These are phyloP conservation scores for Exophiala sideris DNA, from an alignment of 2,329 filamentous ascomycete species.

Conservation along the genomic window DNA sequence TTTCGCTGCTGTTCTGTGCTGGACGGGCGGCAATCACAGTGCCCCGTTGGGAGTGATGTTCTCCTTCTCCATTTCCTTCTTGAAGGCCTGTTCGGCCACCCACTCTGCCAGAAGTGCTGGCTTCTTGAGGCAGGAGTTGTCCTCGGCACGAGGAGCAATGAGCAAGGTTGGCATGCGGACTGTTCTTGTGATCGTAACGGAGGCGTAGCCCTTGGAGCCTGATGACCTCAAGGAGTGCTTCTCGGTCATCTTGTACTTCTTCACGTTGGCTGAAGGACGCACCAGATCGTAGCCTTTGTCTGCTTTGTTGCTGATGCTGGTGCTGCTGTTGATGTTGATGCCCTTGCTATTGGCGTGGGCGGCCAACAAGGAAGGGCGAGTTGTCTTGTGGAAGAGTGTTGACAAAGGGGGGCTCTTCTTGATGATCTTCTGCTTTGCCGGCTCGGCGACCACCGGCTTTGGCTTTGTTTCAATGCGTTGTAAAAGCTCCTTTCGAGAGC, in stretches of 20 bases:
- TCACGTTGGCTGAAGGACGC: neutral
- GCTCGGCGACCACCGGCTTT: neutral
- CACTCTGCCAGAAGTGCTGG: neutral
- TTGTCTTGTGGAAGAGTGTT: neutral
- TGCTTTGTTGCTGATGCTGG: neutral
- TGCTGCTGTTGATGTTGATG: neutral
- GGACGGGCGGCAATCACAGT: neutral
- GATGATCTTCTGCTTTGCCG: too few relatives aligned
- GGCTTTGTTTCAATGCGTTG: neutral
- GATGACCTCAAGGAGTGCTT: neutral
- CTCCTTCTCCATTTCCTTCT: neutral
- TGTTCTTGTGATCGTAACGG: neutral
- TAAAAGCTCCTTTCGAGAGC: neutral
- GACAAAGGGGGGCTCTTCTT: neutral
- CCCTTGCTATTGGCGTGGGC: neutral
- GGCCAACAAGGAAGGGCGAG: too few relatives aligned
- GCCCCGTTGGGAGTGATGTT: neutral
- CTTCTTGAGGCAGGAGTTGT: neutral
- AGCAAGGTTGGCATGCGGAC: neutral
- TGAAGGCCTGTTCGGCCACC: neutral
- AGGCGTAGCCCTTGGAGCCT: neutral
- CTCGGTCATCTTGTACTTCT: neutral
- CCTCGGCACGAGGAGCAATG: neutral
- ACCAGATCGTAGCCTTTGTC: neutral
- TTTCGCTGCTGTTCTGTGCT: neutral